Evolutionary conservation across 2,329 filamentous ascomycete genomes (phyloP), one percentile per base, ranked within the genome.

Genomic region (Cucurbitaria berberidis): DNA sequence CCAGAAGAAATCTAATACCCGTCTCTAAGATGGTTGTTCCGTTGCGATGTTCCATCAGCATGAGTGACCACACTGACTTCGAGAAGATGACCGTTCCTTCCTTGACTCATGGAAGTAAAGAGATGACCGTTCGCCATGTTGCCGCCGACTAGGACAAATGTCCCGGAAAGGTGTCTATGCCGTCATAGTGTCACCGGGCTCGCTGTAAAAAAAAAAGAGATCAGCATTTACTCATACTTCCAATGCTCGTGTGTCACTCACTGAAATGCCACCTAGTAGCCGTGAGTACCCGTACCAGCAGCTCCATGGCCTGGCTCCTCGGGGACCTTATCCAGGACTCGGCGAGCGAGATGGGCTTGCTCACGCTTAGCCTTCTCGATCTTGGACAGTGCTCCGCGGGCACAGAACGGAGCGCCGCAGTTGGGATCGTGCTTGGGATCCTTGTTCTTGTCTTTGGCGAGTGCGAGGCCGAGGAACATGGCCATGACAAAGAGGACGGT

Each of bases 331-430:
- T 34, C 30, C 13, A 16, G 3, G 11, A 16, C 15, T n/a, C 16
- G 30, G 6, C 3, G 30, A n/a, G 15, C 13, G 30, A 4, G 5
- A 3, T 34, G 30, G 30, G 4, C 30, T 34, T 16, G 9, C 13
- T n/a, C 15, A n/a, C 15, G 30, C 30, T 4, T 5, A 22, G 15
- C 1, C 9, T 35, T 6, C 6, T 27, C 5, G 9, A 19, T 8
- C n/a, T 32, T 16, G 9, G 43, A 27, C 9, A 32, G 5, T 13
- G 8, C 22, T 11, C 13, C 19, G 24, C 53, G 53, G 11, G 11
- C 35, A 38, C 53, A 53, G n/a, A 56, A 56, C 1, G 36, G 53
- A 8, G 53, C 36, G 11, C 53, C 53, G 27, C 49, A 56, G 19
- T n/a, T 32, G 3, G 53, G 53, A n/a, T 34, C 30, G 30, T 34